phyloP scores from a whole-genome alignment of 345 rosid species.

The Reutealis trisperma region DNA sequence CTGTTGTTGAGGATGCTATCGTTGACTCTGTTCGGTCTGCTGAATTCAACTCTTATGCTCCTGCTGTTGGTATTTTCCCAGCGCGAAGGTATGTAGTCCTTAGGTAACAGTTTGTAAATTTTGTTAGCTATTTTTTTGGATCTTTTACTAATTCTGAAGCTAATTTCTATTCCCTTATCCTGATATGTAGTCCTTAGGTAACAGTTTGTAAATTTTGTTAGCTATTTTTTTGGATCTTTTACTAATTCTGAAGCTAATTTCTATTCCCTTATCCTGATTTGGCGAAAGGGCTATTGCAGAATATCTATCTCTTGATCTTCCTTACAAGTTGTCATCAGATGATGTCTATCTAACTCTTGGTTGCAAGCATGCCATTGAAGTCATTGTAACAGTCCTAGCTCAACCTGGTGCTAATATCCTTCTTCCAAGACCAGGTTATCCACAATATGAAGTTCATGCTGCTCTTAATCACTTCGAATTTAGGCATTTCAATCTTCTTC shows the following conservation, averaged over 20 bases:
- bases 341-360: constrained; percentile 37
- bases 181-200: too few relatives aligned
- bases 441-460: constrained; percentile 24
- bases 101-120: neutral
- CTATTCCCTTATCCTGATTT: neutral
- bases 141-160: neutral
- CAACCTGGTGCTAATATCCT: constrained; percentile 34
- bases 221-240: neutral
- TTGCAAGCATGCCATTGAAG: constrained; percentile 35
- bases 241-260: neutral
- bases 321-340: constrained; percentile 25
- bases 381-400: constrained; percentile 25
- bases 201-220: neutral
- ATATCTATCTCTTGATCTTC: constrained; percentile 28
- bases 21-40: constrained; percentile 52
- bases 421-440: constrained; percentile 41
- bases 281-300: constrained; percentile 39
- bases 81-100: constrained; percentile 48
- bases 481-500: constrained; percentile 38
- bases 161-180: neutral
- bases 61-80: constrained; percentile 52
- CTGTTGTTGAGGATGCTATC: constrained; percentile 59
- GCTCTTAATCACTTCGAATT: constrained; percentile 23
- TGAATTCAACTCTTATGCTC: constrained; percentile 47
- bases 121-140: neutral